phyloP scores from a whole-genome alignment of 2,329 filamentous ascomycete species.

The Zymoseptoria crescenta region DNA sequence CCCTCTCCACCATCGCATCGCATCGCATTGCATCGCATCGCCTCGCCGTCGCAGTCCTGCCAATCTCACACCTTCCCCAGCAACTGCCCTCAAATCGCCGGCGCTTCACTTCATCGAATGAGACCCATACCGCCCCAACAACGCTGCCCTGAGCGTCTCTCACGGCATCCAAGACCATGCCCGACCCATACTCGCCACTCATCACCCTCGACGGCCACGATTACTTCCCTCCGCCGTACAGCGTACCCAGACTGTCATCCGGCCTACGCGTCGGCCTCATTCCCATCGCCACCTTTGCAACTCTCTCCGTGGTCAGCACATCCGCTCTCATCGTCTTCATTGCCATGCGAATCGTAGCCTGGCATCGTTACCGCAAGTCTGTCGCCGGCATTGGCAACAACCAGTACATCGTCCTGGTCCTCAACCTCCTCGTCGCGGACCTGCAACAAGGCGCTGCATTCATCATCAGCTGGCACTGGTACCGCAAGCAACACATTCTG shows the following conservation, averaged over 20 bases:
- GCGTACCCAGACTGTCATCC: conserved; percentile 14
- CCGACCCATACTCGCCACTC: conserved; percentile 15
- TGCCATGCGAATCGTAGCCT: conserved; percentile 22
- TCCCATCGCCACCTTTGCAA: conserved; percentile 22
- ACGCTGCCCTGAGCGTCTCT: neutral
- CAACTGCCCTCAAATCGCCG: too few species aligned
- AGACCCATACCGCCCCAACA: neutral
- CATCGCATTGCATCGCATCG: too few species aligned
- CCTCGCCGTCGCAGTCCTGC: too few species aligned
- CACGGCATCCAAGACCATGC: conserved; percentile 5
- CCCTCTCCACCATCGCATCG: too few species aligned
- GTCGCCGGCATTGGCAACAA: conserved; percentile 37
- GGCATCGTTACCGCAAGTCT: conserved; percentile 25
- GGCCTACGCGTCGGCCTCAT: conserved; percentile 23
- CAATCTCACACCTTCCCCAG: too few species aligned
- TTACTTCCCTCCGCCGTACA: conserved; percentile 28
- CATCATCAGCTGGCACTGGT: conserved; percentile 54
- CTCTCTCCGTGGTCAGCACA: conserved; percentile 25
- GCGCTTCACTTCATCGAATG: neutral
- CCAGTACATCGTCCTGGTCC: conserved; percentile 61
- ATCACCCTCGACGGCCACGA: conserved; percentile 14
- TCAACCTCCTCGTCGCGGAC: conserved; percentile 62
- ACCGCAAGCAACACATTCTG: conserved; percentile 46
- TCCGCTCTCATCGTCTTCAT: conserved; percentile 26
- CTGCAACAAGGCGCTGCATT: conserved; percentile 60